Evolutionary conservation across 768 basidiomycete species (phyloP).

Genomic region (Pleurotus citrinopileatus): DNA sequence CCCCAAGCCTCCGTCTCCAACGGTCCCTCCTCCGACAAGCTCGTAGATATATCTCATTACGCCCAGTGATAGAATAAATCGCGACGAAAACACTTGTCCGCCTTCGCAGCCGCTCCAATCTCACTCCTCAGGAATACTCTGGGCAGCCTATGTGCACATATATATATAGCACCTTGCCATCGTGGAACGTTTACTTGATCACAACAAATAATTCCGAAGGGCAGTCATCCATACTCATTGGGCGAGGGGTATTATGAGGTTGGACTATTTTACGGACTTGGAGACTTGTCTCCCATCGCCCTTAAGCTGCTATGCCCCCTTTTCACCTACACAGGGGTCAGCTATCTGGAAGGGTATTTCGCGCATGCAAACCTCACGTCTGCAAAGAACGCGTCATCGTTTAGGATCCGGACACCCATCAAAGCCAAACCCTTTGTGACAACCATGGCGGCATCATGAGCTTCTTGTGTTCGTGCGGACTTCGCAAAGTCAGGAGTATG

Average conservation of each 20-base stretch:
- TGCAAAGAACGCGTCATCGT: conserved; percentile 53
- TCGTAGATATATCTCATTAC: neutral
- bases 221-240: no score
- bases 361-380: conserved; percentile 37
- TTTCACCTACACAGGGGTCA: conserved; percentile 9
- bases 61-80: no score
- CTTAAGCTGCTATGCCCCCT: conserved; percentile 6
- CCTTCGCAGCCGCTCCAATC: neutral
- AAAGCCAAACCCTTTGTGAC: conserved; percentile 61
- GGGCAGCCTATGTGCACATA: no score
- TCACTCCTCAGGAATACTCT: neutral
- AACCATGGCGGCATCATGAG: conserved; percentile 58
- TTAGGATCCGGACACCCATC: conserved; percentile 57
- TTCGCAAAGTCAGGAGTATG: conserved; percentile 67
- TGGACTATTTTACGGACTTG: no score
- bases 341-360: neutral
- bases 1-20: neutral
- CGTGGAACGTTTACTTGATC: neutral
- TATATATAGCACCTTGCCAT: neutral
- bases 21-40: neutral
- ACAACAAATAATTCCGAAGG: neutral
- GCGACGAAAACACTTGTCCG: no score
- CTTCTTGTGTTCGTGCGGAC: conserved; percentile 56
- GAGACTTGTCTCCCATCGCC: conserved; percentile 11
- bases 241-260: no score